Conservation (phyloP, 148 eudicot species). For the Polygonum maritimum region DNA sequence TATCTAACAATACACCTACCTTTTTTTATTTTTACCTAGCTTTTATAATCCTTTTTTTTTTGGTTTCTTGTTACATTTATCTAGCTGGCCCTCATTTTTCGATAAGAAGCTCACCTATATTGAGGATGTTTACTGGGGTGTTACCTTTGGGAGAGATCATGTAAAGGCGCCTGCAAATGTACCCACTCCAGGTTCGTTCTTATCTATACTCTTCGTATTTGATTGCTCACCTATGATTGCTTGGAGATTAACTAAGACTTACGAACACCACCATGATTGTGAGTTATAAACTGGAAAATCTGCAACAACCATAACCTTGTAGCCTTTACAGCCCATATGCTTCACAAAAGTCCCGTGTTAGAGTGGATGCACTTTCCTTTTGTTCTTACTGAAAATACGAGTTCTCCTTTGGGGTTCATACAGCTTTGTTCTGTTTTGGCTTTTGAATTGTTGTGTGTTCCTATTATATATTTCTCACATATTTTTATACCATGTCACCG, state of each 20-base stretch:
- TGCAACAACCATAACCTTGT: not conserved
- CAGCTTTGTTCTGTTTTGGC: no score
- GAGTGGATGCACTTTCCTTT: no score
- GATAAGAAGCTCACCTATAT: slow-evolving; percentile 71
- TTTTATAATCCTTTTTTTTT: not conserved
- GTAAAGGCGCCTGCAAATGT: slow-evolving; percentile 97
- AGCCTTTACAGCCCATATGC: no score
- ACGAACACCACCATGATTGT: not conserved
- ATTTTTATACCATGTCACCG: no score
- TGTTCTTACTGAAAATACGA: no score
- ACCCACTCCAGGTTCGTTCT: slow-evolving; percentile 72
- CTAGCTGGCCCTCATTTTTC: slow-evolving; percentile 45
- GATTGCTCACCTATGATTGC: not conserved
- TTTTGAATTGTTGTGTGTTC: no score
- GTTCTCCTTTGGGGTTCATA: no score
- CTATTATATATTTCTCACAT: no score
- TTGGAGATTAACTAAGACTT: not conserved
- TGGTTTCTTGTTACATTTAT: slow-evolving; percentile 27
- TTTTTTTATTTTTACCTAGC: not conserved
- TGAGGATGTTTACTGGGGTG: slow-evolving; percentile 66
- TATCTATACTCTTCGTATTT: not conserved
- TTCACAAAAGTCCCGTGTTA: no score
- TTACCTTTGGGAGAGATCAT: slow-evolving; percentile 78
- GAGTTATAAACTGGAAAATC: no score
- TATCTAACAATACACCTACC: not conserved